A percentile compares a stretch with the other conserved stretches of the same genome.
These are phyloP conservation scores for Nowakowskiella sp. DNA, from an alignment of 192 early-diverging fungal genomes.

Conservation along the genomic window DNA sequence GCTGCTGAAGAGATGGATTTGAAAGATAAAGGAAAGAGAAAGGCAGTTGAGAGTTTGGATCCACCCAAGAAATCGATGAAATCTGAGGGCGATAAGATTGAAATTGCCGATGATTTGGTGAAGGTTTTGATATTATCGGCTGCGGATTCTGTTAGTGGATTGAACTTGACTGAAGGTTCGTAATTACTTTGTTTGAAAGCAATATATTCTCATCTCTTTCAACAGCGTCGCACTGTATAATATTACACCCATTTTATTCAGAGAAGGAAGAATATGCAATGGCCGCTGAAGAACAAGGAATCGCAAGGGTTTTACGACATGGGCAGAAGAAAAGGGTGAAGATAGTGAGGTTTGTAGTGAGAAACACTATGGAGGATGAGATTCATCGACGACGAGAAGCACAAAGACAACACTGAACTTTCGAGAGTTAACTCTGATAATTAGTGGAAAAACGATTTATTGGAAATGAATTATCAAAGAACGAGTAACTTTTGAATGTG, in stretches of 20 bases:
- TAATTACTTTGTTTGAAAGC: neutral
- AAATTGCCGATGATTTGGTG: slow-evolving; percentile 1
- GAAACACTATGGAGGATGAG: slow-evolving; percentile 7
- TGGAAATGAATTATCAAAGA: no score
- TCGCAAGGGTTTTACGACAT: slow-evolving; percentile 10
- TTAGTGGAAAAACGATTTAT: no score
- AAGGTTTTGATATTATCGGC: slow-evolving; percentile 18
- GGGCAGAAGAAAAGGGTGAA: slow-evolving; percentile 15
- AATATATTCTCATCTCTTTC: neutral
- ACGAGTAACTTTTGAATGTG: no score
- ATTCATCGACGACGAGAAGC: slow-evolving; percentile 6
- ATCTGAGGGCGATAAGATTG: no score
- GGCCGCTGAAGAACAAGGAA: slow-evolving; percentile 16
- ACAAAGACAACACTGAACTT: no score
- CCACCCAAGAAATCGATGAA: no score
- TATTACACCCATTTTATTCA: slow-evolving; percentile 10
- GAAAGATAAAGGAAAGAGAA: neutral
- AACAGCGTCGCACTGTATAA: neutral
- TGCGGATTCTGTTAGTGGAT: slow-evolving; percentile 16
- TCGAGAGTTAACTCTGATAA: no score
- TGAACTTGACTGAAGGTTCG: slow-evolving; percentile 21
- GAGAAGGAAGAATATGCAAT: slow-evolving; percentile 15
- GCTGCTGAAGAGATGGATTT: neutral
- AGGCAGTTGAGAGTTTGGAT: neutral
- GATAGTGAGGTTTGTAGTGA: slow-evolving; percentile 12